phyloP scores from a whole-genome alignment of 345 rosid species.

The Raphanus raphanistrum region DNA sequence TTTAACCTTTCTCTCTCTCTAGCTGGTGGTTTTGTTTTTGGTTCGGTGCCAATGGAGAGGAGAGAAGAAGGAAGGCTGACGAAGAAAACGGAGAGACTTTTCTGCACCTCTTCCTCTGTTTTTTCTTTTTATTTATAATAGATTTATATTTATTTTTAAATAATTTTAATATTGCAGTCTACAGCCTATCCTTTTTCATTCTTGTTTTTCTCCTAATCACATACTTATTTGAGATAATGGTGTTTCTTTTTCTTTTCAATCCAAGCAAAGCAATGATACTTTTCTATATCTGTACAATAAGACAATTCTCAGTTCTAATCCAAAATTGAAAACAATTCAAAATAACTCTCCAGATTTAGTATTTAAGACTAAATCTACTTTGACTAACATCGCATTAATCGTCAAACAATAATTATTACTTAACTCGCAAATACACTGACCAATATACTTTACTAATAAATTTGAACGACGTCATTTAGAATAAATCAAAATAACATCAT shows the following conservation, averaged over 20 bases:
- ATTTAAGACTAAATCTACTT: not conserved
- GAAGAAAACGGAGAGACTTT: constrained; percentile 31
- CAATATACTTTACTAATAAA: no score
- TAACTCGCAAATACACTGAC: no score
- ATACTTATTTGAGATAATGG: not conserved
- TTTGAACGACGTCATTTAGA: not conserved
- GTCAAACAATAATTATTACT: not conserved
- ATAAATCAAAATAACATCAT: not conserved
- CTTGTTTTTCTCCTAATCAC: not conserved
- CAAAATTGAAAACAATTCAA: not conserved
- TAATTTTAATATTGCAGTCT: not conserved
- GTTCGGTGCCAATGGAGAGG: constrained; percentile 28
- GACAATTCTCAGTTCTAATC: not conserved
- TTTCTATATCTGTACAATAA: not conserved
- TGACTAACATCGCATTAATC: not conserved
- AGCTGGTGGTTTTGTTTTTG: constrained; percentile 8
- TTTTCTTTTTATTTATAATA: not conserved
- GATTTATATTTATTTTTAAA: not conserved
- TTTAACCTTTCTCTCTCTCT: constrained; percentile 22
- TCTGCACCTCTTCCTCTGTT: constrained; percentile 19
- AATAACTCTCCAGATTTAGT: not conserved
- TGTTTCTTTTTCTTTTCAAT: not conserved
- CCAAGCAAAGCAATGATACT: not conserved
- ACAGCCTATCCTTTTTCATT: not conserved
- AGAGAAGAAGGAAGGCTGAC: constrained; percentile 10